Evolutionary conservation across 352 stramenopile genomes (phyloP), one percentile per base, ranked within the genome.

Genomic region (Phytophthora colocasiae): DNA sequence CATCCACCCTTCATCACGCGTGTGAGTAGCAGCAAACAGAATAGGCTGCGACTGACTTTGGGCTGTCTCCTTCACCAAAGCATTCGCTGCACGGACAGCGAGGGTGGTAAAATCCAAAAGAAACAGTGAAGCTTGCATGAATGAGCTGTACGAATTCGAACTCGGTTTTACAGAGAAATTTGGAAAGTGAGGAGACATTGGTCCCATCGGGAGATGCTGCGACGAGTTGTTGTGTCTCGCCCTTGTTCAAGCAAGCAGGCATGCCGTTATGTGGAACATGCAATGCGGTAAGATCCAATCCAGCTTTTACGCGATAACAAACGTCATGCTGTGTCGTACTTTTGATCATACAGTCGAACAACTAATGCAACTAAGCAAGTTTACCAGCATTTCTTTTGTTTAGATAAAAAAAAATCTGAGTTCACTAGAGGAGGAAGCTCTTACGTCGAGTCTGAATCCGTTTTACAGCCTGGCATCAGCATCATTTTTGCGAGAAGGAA

Each of bases 1-100:
- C 48, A 89, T 73, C 67, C 75, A 82, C 54, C 69, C 71, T 73
- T 87, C 78, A 31, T 87, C 74, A 31, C 75, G 71, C 8, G 78
- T 85, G 65, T 90, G 86, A 17, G 71, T 81, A 27, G 76, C 78
- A 6, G 73, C 78, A 47, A 80, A 85, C 11, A 90, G 54, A n/a
- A 81, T 57, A 58, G 63, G 63, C 29, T 72, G 57, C 15, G 27
- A 22, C 31, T 12, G 31, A 14, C 31, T 8, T 3, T 36, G 31
- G 8, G 29, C n/a, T 15, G 14, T 51, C 52, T 56, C 32, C 2
- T 29, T 6, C 10, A n/a, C 24, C 27, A 53, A 3, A 41, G 41
- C 44, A 44, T 45, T 43, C 17, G n/a, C n/a, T 32, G 27, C 32
- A 36, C 19, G 27, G 3, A 38, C 24, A 34, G 27, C 19, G 27